Conservation (phyloP, 169 alveolate genomes). For the Toxoplasma gondii region DNA sequence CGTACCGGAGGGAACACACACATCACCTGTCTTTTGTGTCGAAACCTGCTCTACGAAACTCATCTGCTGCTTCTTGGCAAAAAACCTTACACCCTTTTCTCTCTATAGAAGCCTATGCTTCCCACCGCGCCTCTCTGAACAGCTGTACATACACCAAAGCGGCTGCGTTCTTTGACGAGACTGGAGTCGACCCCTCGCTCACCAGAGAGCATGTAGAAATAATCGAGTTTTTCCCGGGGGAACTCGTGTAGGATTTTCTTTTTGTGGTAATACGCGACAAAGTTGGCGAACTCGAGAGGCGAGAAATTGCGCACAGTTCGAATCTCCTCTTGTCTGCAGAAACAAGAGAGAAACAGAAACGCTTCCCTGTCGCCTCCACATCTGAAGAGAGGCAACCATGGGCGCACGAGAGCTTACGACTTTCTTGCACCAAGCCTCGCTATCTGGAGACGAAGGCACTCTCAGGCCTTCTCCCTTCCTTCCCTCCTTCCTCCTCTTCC, state of each 20-base stretch:
- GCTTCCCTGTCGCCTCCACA: too few relatives aligned
- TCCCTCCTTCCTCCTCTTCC: background rate
- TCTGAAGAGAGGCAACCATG: background rate
- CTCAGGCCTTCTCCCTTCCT: background rate
- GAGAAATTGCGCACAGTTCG: conserved; percentile 64
- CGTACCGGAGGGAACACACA: too few relatives aligned
- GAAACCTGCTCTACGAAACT: too few relatives aligned
- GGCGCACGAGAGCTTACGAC: background rate
- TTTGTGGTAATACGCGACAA: conserved; percentile 58
- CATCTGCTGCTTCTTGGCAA: too few relatives aligned
- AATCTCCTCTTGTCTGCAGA: conserved; percentile 52
- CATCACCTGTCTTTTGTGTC: too few relatives aligned
- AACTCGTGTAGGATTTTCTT: conserved; percentile 55
- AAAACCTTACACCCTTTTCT: too few relatives aligned
- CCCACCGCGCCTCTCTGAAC: too few relatives aligned
- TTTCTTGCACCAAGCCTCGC: background rate
- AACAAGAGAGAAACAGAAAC: background rate
- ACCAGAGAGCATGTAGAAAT: conserved; percentile 71
- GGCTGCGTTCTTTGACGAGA: too few relatives aligned
- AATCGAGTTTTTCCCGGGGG: conserved; percentile 67
- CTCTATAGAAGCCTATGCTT: too few relatives aligned
- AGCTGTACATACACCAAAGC: too few relatives aligned
- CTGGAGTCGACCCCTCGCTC: background rate
- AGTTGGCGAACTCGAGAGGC: conserved; percentile 62
- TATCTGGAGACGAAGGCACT: background rate